These are phyloP conservation scores for Primulina huaijiensis DNA, from an alignment of 257 asterid genomes.

Conservation along the genomic window DNA sequence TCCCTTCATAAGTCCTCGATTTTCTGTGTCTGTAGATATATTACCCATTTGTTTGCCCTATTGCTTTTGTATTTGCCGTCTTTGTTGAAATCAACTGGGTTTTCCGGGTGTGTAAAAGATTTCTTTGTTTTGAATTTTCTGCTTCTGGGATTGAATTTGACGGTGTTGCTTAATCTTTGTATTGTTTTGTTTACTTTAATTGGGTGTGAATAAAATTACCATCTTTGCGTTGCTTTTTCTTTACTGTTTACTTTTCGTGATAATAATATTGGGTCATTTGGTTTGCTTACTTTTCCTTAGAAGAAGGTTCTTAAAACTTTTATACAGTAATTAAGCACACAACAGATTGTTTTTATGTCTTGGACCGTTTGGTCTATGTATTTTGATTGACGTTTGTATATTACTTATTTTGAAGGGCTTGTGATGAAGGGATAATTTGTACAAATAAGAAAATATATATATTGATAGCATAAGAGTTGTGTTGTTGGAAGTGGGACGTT, in stretches of 20 bases:
- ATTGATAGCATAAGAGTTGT: background rate
- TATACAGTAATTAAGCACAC: background rate
- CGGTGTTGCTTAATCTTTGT: slow-evolving; percentile 30
- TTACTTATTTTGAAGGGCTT: slow-evolving; percentile 10
- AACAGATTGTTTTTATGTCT: background rate
- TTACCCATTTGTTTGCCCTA: background rate
- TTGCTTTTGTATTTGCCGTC: slow-evolving; percentile 17
- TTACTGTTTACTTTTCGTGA: slow-evolving; percentile 22
- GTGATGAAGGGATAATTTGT: slow-evolving; percentile 3
- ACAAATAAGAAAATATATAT: background rate
- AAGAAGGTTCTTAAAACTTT: slow-evolving; percentile 18
- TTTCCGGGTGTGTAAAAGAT: slow-evolving; percentile 23
- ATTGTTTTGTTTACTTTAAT: slow-evolving; percentile 35
- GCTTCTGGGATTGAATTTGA: background rate
- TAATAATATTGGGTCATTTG: slow-evolving; percentile 23
- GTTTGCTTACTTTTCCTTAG: slow-evolving; percentile 13
- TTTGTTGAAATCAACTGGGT: slow-evolving; percentile 24
- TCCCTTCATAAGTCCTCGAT: slow-evolving; percentile 1
- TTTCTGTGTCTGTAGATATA: slow-evolving; percentile 26
- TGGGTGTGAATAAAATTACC: slow-evolving; percentile 47
- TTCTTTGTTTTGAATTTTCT: slow-evolving; percentile 18
- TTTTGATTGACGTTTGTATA: background rate
- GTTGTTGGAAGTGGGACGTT: slow-evolving; percentile 9
- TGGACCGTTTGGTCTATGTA: background rate
- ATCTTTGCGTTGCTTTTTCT: slow-evolving; percentile 28